Percentiles rank a stretch among this genome's conserved stretches.
Evolutionary conservation across 441 rosid species (phyloP).

Genomic region (Pelargonium australe): DNA sequence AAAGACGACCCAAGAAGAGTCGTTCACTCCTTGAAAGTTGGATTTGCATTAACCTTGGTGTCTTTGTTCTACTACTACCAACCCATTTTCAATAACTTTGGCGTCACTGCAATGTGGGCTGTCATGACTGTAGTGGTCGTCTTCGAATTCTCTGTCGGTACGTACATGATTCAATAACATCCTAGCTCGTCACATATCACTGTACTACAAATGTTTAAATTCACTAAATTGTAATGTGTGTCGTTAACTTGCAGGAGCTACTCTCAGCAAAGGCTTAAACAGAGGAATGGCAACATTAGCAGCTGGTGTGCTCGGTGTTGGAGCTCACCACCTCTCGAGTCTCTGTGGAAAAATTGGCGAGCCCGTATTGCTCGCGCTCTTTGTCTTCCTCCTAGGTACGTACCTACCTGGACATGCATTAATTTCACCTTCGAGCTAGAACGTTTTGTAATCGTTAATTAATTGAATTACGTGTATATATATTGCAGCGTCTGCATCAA

Average conservation of each 20-base stretch:
- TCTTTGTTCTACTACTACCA: slow-evolving; percentile 49
- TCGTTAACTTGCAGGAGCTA: slow-evolving; percentile 44
- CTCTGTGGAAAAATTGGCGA: slow-evolving; percentile 45
- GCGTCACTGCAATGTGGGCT: slow-evolving; percentile 72
- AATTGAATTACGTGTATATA: not conserved
- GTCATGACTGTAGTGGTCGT: slow-evolving; percentile 79
- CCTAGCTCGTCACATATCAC: not conserved
- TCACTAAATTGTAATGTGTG: no score
- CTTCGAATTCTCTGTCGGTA: slow-evolving; percentile 75
- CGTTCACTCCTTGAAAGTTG: slow-evolving; percentile 66
- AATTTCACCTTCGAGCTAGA: not conserved
- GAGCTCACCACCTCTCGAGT: slow-evolving; percentile 55
- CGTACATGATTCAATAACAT: not conserved
- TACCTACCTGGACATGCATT: not conserved
- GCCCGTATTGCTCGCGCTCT: slow-evolving; percentile 48
- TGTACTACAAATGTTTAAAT: no score
- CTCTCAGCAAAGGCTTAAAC: slow-evolving; percentile 61
- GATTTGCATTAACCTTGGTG: slow-evolving; percentile 53
- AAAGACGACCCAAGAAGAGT: slow-evolving; percentile 65
- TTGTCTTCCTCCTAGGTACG: slow-evolving; percentile 60
- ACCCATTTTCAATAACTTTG: slow-evolving; percentile 56
- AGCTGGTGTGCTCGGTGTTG: slow-evolving; percentile 55
- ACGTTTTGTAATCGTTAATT: not conserved
- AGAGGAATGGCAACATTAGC: slow-evolving; percentile 59
- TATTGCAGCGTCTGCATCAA: slow-evolving; percentile 43